Conservation (phyloP, 2,329 filamentous ascomycete genomes). For the Zymoseptoria pseudotritici region DNA sequence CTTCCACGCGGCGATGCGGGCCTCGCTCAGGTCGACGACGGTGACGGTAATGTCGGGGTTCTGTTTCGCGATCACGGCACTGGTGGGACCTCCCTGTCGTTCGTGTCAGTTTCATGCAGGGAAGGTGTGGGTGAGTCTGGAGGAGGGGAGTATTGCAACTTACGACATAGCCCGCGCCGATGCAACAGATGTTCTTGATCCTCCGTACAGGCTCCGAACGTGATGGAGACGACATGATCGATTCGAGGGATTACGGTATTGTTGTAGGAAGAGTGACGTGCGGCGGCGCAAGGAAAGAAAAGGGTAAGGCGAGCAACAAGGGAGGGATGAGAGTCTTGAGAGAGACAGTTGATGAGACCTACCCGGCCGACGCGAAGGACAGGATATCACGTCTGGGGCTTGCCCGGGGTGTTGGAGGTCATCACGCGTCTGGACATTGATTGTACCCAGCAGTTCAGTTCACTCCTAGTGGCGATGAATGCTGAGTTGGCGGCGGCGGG, state of each 20-base stretch:
- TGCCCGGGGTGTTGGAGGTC: too few species aligned
- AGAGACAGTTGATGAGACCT: background rate
- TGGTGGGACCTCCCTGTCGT: slow-evolving; percentile 61
- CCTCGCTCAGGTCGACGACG: slow-evolving; percentile 63
- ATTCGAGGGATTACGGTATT: background rate
- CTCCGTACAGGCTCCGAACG: background rate
- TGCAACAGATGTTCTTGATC: slow-evolving; percentile 56
- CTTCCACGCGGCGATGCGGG: slow-evolving; percentile 65
- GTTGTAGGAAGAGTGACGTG: background rate
- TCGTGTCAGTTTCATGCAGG: slow-evolving; percentile 6
- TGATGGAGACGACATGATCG: background rate
- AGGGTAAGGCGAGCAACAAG: background rate
- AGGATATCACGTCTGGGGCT: too few species aligned
- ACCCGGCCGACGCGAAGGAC: too few species aligned
- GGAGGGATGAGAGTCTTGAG: background rate
- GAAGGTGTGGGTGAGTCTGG: background rate
- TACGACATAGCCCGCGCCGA: slow-evolving; percentile 71
- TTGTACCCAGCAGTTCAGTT: too few species aligned
- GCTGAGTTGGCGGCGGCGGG: too few species aligned
- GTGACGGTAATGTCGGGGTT: slow-evolving; percentile 65
- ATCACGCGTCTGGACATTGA: too few species aligned
- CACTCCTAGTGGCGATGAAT: too few species aligned
- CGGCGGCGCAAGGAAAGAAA: background rate
- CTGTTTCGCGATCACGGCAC: slow-evolving; percentile 65
- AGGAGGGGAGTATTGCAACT: slow-evolving; percentile 24